phyloP scores from a whole-genome alignment of 75 land plant genomes.

The Sequoiadendron giganteum region DNA sequence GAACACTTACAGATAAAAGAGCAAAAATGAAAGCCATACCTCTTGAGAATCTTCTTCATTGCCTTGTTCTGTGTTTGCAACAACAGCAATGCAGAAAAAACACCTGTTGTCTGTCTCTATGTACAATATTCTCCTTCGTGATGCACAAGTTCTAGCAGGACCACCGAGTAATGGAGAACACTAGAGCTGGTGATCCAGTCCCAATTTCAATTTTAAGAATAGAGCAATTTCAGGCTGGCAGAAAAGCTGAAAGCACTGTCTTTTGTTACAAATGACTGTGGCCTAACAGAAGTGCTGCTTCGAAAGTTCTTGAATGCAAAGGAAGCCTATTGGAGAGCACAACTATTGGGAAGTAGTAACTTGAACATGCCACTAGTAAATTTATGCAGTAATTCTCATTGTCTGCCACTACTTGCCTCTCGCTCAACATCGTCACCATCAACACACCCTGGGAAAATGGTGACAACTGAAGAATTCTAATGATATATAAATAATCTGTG shows the following conservation, averaged over 20 bases:
- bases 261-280: background rate
- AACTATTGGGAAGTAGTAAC: background rate
- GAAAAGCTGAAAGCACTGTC: background rate
- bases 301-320: background rate
- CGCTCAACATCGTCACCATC: too few species aligned
- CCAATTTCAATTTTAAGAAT: constrained; percentile 2
- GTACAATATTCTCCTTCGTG: background rate
- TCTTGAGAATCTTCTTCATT: constrained; percentile 8
- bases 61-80: background rate
- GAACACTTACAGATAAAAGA: background rate
- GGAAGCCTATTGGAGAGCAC: background rate
- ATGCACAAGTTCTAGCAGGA: background rate
- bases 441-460: too few species aligned
- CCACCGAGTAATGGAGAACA: background rate
- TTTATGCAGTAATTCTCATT: too few species aligned
- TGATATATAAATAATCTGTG: too few species aligned
- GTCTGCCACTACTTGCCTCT: too few species aligned
- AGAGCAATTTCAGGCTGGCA: background rate
- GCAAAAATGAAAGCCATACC: background rate
- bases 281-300: background rate
- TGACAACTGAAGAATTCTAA: too few species aligned
- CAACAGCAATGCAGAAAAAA: background rate
- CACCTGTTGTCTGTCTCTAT: background rate
- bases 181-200: background rate
- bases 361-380: too few species aligned